Evolutionary conservation across 1,139 yeast genomes (phyloP), one percentile per base, ranked within the genome.

Genomic region (Kodamaea arcana): DNA sequence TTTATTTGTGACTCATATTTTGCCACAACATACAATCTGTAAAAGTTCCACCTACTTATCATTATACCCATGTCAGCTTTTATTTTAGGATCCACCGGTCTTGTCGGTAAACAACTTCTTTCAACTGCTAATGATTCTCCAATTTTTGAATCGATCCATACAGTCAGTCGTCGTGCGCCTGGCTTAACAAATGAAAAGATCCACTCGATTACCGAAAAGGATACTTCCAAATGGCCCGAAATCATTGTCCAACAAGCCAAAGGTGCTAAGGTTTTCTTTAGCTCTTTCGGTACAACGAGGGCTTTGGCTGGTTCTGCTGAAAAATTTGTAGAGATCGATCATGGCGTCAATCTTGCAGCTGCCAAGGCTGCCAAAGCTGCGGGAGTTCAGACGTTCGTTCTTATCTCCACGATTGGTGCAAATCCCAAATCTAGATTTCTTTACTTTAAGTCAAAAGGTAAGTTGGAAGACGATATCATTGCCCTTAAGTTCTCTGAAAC

Each of bases 231-330:
- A 30, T 79, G 83, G 82, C 54, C 54, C 2, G 54, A 43, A 7
- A 37, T 51, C 10, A 53, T 64, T 29, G 43, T 31, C 26, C 45
- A 35, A 4, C 45, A 45, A 15, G 37, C 43, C 13, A 37, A 40
- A 29, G 41, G 25, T 45, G 52, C 51, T 40, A 54, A 54, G 20
- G 54, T 66, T 1, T 66, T 76, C 39, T 72, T 80, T 43, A 74
- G 85, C 1, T 76, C 80, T 0, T 72, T 86, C 47, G 94, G 87
- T n/a, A 83, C 94, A 12, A 85, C 94, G 1, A 67, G 72, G 34
- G 80, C 73, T 1, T 68, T 61, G 12, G 94, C 88, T 3, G 92
- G 92, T n/a, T 65, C 80, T 1, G 64, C 78, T 3, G 83, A 73
- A 18, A 70, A 76, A 15, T 88, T 84, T 58, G 68, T 69, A 43